Evolutionary conservation across 495 filamentous ascomycete genomes (phyloP).

Genomic region (Podospora pseudocomata): DNA sequence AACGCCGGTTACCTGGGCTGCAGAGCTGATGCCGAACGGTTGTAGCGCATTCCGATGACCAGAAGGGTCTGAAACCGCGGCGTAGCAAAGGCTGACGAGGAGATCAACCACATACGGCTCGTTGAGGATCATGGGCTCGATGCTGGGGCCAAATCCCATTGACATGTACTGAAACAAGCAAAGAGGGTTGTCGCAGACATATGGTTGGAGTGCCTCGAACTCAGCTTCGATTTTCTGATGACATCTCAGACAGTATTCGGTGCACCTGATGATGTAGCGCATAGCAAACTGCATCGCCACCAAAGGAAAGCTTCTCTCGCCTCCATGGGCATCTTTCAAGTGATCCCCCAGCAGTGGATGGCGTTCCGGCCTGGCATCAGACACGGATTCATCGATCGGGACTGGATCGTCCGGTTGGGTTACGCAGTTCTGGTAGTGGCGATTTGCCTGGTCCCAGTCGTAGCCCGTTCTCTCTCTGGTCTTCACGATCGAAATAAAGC

Average conservation of each 20-base stretch:
- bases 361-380: background rate
- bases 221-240: conserved; percentile 66
- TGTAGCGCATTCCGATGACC: too few species aligned
- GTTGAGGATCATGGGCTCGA: conserved; percentile 78
- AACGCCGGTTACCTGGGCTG: too few species aligned
- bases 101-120: conserved; percentile 86
- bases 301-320: conserved; percentile 56
- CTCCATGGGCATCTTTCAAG: conserved; percentile 32
- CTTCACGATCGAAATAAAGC: conserved; percentile 61
- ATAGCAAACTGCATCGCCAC: conserved; percentile 76
- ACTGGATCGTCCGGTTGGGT: background rate
- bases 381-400: background rate
- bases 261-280: conserved; percentile 76
- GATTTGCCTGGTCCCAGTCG: conserved; percentile 71
- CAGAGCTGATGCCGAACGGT: too few species aligned
- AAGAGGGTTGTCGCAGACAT: conserved; percentile 75
- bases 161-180: conserved; percentile 91
- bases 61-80: conserved; percentile 32
- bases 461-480: conserved; percentile 52
- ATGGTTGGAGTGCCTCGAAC: conserved; percentile 86
- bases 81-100: conserved; percentile 77
- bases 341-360: conserved; percentile 50
- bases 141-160: conserved; percentile 78
- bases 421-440: conserved; percentile 37
- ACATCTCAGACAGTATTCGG: conserved; percentile 85